These are phyloP conservation scores for Kwoniella botswanensis DNA, from an alignment of 768 basidiomycete species.

Conservation along the genomic window DNA sequence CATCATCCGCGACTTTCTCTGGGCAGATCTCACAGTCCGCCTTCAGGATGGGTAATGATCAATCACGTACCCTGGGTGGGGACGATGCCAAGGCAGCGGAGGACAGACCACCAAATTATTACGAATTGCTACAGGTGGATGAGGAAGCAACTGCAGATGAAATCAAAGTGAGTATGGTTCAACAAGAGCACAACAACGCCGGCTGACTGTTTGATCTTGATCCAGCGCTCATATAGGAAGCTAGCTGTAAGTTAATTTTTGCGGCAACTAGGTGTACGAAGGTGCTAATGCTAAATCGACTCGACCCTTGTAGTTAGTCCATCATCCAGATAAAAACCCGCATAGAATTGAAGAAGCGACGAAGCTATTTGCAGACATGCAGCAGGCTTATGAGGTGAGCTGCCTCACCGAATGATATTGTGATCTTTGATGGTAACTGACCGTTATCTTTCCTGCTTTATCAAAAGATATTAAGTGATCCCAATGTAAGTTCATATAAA, in stretches of 20 bases:
- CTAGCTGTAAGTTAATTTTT: conserved; percentile 65
- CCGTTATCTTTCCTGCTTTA: not conserved
- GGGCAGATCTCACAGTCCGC: no score
- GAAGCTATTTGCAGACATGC: conserved; percentile 79
- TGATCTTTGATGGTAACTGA: not conserved
- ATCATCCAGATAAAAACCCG: conserved; percentile 69
- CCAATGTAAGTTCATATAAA: conserved; percentile 69
- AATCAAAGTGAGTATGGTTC: conserved; percentile 71
- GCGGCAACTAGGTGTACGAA: no score
- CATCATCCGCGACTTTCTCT: not conserved
- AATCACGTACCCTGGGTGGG: conserved; percentile 28
- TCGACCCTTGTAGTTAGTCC: conserved; percentile 38
- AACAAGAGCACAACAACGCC: not conserved
- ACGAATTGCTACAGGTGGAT: conserved; percentile 76
- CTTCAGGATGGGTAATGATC: conserved; percentile 49
- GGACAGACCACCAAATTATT: conserved; percentile 67
- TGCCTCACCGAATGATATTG: not conserved
- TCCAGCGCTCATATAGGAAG: conserved; percentile 78
- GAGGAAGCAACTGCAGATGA: conserved; percentile 84
- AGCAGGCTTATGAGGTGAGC: conserved; percentile 92
- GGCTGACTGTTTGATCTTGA: conserved; percentile 3
- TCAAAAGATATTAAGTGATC: conserved; percentile 82
- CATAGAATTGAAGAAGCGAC: conserved; percentile 84
- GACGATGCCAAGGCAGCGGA: conserved; percentile 14
- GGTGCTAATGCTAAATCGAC: not conserved